Evolutionary conservation across 2,329 filamentous ascomycete species (phyloP).

Genomic region (Diaporthe amygdali): DNA sequence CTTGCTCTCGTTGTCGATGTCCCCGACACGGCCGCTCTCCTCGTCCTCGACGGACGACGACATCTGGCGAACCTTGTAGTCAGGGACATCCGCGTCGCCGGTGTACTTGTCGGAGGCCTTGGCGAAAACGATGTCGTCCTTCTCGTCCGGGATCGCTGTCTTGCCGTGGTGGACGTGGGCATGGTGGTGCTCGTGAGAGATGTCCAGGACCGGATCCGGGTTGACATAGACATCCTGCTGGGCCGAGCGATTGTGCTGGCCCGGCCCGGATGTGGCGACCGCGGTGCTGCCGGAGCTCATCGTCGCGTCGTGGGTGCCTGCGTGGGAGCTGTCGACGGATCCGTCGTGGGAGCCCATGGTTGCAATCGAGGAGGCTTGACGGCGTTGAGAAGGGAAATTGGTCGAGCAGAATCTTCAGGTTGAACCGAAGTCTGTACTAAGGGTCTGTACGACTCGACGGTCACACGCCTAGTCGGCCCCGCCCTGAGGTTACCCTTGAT

Average conservation of each 20-base stretch:
- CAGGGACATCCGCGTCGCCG: constrained; percentile 40
- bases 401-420: not conserved
- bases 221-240: constrained; percentile 4
- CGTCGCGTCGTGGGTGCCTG: not conserved
- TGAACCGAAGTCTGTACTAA: not conserved
- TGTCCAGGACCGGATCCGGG: constrained; percentile 15
- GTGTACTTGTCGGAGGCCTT: constrained; percentile 40
- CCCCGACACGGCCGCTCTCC: constrained; percentile 47
- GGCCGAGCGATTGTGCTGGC: constrained; percentile 8
- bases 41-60: not conserved
- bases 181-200: constrained; percentile 47
- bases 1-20: constrained; percentile 36
- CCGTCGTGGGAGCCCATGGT: not conserved
- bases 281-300: not conserved
- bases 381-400: not conserved
- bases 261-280: not conserved
- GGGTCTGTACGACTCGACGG: not conserved
- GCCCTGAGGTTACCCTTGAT: not conserved
- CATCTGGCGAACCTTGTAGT: constrained; percentile 35
- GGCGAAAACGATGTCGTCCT: constrained; percentile 55
- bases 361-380: not conserved
- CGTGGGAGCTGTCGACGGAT: not conserved
- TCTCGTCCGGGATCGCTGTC: constrained; percentile 37
- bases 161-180: constrained; percentile 47
- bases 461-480: not conserved